These are phyloP conservation scores for Trypanosoma avium DNA, from an alignment of 208 protist species.

Conservation along the genomic window DNA sequence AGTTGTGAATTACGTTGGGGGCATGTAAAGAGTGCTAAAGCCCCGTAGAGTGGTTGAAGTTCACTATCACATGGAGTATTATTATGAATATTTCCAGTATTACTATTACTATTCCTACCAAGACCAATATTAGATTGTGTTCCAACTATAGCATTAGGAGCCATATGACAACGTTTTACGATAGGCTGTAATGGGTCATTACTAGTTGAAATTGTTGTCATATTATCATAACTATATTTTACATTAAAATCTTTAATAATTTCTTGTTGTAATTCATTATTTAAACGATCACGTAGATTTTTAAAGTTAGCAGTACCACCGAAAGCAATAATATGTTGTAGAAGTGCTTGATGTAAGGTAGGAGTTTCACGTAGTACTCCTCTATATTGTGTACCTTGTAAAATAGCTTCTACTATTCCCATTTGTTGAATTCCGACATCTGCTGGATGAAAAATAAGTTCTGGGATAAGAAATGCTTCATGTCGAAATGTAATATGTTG, in stretches of 20 bases:
- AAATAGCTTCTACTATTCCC: conserved; percentile 51
- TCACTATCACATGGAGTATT: conserved; percentile 15
- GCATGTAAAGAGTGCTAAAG: conserved; percentile 33
- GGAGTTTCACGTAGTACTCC: conserved; percentile 40
- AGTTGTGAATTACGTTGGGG: neutral
- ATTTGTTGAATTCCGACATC: conserved; percentile 65
- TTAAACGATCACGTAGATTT: conserved; percentile 43
- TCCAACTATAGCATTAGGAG: neutral
- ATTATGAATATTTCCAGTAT: neutral
- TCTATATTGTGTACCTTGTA: conserved; percentile 40
- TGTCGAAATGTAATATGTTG: conserved; percentile 50
- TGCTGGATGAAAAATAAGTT: conserved; percentile 75
- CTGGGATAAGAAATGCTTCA: conserved; percentile 73
- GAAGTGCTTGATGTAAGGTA: conserved; percentile 36
- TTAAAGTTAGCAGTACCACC: conserved; percentile 48
- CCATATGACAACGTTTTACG: neutral
- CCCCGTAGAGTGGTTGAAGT: conserved; percentile 55
- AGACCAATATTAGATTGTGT: conserved; percentile 8
- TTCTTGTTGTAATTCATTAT: conserved; percentile 35
- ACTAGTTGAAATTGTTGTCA: neutral
- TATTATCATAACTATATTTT: neutral
- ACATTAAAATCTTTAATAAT: neutral
- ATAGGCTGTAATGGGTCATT: neutral
- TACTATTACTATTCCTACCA: neutral
- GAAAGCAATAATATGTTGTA: conserved; percentile 47